Evolutionary conservation across 768 basidiomycete species (phyloP).

Genomic region (Epithele typhae): DNA sequence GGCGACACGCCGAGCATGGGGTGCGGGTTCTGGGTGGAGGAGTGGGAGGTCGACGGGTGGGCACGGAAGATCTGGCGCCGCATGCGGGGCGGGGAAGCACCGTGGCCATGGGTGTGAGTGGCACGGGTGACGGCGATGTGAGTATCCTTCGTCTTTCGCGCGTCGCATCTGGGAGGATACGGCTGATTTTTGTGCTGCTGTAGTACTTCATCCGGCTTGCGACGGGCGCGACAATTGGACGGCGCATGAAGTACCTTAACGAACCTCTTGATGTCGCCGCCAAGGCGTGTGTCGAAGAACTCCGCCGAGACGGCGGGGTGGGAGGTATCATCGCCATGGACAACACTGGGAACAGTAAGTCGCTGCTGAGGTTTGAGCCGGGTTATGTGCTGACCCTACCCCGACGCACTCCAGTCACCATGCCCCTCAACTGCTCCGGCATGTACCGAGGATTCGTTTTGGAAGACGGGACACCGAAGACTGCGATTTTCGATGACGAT

Average conservation of each 20-base stretch:
- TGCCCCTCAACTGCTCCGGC: slow-evolving; percentile 71
- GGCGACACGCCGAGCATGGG: slow-evolving; percentile 82
- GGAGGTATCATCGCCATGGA: slow-evolving; percentile 80
- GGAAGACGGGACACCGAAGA: slow-evolving; percentile 63
- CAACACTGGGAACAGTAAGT: slow-evolving; percentile 59
- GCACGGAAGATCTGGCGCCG: slow-evolving; percentile 37
- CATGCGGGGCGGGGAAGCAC: slow-evolving; percentile 29
- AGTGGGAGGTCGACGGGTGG: slow-evolving; percentile 47
- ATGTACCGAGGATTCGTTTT: slow-evolving; percentile 81
- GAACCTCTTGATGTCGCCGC: slow-evolving; percentile 58
- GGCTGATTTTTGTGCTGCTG: no score
- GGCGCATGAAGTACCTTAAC: slow-evolving; percentile 54
- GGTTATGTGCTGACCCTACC: not conserved
- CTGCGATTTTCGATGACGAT: slow-evolving; percentile 77
- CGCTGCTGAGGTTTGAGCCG: no score
- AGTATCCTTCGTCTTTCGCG: slow-evolving; percentile 17
- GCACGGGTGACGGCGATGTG: slow-evolving; percentile 85
- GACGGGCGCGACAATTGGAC: slow-evolving; percentile 62
- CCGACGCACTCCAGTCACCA: slow-evolving; percentile 53
- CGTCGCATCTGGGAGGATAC: not conserved
- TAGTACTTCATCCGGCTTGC: slow-evolving; percentile 77
- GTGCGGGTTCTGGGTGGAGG: slow-evolving; percentile 80
- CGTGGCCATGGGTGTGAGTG: slow-evolving; percentile 67
- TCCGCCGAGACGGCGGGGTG: slow-evolving; percentile 53
- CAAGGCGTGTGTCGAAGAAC: slow-evolving; percentile 49